These are phyloP conservation scores for Somion occarium DNA, from an alignment of 1,284 basidiomycete genomes.

Conservation along the genomic window DNA sequence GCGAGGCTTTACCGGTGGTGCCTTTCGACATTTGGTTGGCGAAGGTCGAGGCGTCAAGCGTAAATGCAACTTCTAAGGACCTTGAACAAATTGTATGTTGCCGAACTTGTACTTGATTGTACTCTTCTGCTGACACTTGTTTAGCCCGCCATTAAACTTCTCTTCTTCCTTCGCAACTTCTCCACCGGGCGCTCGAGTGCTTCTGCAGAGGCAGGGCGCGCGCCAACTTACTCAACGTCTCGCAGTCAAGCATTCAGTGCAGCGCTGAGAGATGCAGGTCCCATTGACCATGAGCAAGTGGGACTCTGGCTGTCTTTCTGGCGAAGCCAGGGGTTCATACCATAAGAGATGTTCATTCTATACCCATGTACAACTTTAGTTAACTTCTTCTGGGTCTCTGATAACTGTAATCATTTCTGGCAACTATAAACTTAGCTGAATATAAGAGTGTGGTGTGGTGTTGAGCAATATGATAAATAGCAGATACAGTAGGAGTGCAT, in stretches of 20 bases:
- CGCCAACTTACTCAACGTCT: background rate
- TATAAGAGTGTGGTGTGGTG: too few relatives aligned
- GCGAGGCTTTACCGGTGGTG: conserved; percentile 3
- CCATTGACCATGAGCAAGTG: background rate
- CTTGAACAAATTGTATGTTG: conserved; percentile 9
- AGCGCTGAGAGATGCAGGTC: background rate
- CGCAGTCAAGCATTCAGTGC: background rate
- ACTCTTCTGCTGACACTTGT: background rate
- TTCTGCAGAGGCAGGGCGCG: background rate
- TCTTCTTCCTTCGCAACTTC: conserved; percentile 8
- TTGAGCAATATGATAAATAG: too few relatives aligned
- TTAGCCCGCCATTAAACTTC: conserved; percentile 12
- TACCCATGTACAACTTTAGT: too few relatives aligned
- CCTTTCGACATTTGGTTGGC: conserved; percentile 9
- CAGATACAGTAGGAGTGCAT: too few relatives aligned
- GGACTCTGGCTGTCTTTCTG: conserved; percentile 2
- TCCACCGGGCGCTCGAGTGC: background rate
- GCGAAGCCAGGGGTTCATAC: background rate
- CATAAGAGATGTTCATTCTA: too few relatives aligned
- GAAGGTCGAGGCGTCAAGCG: conserved; percentile 5
- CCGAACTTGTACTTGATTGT: background rate
- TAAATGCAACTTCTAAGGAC: background rate
- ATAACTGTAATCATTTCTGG: too few relatives aligned
- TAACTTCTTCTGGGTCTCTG: too few relatives aligned
- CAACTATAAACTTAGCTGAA: too few relatives aligned